Conservation (phyloP, 768 basidiomycete species). For the Rubroboletus pulcherrimus region DNA sequence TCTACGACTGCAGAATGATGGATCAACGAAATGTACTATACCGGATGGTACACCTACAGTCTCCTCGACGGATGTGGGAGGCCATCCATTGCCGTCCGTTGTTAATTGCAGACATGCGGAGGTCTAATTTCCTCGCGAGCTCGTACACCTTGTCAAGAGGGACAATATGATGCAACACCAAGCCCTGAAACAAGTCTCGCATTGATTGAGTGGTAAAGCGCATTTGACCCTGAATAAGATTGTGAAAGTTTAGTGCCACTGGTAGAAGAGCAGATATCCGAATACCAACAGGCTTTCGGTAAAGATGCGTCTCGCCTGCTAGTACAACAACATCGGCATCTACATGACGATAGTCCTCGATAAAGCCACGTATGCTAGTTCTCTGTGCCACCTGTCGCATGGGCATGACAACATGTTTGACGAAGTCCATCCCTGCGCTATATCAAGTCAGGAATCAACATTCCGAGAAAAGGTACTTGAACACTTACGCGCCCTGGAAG, state of each 20-base stretch:
- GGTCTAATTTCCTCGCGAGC: slow-evolving; percentile 23
- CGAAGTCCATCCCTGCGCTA: slow-evolving; percentile 38
- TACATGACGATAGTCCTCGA: slow-evolving; percentile 35
- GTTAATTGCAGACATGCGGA: slow-evolving; percentile 22
- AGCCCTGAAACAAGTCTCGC: slow-evolving; percentile 19
- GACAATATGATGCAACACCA: slow-evolving; percentile 25
- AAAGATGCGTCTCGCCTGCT: slow-evolving; percentile 37
- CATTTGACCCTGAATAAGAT: slow-evolving; percentile 22
- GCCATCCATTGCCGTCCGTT: slow-evolving; percentile 35
- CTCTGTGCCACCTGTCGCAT: slow-evolving; percentile 32
- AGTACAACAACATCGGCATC: slow-evolving; percentile 37
- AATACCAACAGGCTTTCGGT: slow-evolving; percentile 23
- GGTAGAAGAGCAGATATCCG: neutral
- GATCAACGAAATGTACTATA: neutral
- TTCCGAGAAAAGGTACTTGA: neutral
- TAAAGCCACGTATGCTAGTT: slow-evolving; percentile 33
- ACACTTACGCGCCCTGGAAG: slow-evolving; percentile 38
- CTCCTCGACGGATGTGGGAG: slow-evolving; percentile 37
- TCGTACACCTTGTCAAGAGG: slow-evolving; percentile 23
- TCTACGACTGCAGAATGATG: slow-evolving; percentile 19
- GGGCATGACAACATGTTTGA: slow-evolving; percentile 37
- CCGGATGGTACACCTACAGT: slow-evolving; percentile 26
- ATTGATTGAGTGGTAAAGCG: slow-evolving; percentile 21
- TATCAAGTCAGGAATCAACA: slow-evolving; percentile 10
- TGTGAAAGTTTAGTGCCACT: neutral